Conservation (phyloP, 768 basidiomycete genomes). For the Mycena rebaudengoi region DNA sequence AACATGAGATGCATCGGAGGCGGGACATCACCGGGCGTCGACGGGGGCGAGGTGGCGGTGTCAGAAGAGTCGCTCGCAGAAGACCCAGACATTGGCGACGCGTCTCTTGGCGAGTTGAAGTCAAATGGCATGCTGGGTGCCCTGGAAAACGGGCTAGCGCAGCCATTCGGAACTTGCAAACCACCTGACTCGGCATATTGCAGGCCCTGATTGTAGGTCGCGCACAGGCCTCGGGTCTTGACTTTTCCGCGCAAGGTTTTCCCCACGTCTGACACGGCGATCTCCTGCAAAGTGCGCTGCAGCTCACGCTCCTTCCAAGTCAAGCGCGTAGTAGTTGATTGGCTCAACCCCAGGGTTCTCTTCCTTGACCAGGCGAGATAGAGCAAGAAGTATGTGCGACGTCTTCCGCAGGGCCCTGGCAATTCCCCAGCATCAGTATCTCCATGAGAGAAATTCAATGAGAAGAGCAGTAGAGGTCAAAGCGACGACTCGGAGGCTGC, state of each 20-base stretch:
- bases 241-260: constrained; percentile 73
- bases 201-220: constrained; percentile 91
- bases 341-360: constrained; percentile 46
- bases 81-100: constrained; percentile 50
- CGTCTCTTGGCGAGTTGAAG: constrained; percentile 34
- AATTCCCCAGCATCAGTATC: constrained; percentile 15
- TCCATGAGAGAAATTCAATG: background rate
- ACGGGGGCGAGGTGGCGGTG: constrained; percentile 44
- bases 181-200: constrained; percentile 78
- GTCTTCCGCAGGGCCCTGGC: constrained; percentile 88
- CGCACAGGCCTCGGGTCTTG: constrained; percentile 84
- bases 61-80: constrained; percentile 30
- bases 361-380: constrained; percentile 62
- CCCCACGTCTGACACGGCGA: constrained; percentile 72
- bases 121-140: constrained; percentile 15
- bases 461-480: constrained; percentile 5
- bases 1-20: constrained; percentile 85
- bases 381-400: constrained; percentile 78
- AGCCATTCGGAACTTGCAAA: constrained; percentile 40
- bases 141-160: constrained; percentile 18
- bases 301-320: constrained; percentile 91
- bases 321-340: constrained; percentile 90
- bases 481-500: constrained; percentile 20
- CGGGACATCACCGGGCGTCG: constrained; percentile 55
- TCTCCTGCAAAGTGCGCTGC: constrained; percentile 75